A percentile compares a stretch with the other conserved stretches of the same genome.
Evolutionary conservation across 208 protist species (phyloP).

Genomic region (Wallacemonas rigidus): DNA sequence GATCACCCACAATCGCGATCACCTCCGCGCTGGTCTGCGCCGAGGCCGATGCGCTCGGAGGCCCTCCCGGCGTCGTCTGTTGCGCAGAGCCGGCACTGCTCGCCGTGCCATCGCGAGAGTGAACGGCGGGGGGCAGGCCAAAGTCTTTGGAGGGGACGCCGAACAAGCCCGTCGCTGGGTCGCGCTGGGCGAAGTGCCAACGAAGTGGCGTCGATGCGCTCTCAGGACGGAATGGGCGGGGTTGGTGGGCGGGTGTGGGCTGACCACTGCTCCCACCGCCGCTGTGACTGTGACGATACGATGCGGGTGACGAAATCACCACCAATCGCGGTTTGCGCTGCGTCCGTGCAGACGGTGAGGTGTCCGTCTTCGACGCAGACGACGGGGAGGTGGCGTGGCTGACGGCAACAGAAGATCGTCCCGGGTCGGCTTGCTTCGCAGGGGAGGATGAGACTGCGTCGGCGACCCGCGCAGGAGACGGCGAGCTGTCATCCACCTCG

Average conservation of each 20-base stretch:
- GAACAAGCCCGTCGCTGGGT: background rate
- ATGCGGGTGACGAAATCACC: constrained; percentile 8
- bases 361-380: background rate
- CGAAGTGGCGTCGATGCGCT: background rate
- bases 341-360: background rate
- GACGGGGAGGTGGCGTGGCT: background rate
- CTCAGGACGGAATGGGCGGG: background rate
- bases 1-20: constrained; percentile 5
- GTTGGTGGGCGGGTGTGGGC: background rate
- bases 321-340: constrained; percentile 13
- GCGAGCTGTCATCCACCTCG: constrained; percentile 49
- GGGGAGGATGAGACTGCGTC: background rate
- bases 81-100: too few relatives aligned
- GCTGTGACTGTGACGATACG: constrained; percentile 8
- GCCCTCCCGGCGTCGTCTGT: too few relatives aligned
- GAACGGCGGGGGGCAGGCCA: background rate
- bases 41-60: background rate
- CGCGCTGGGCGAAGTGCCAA: constrained; percentile 2
- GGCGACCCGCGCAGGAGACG: background rate
- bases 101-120: too few relatives aligned
- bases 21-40: background rate
- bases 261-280: constrained; percentile 6
- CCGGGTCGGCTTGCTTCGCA: too few relatives aligned
- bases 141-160: background rate
- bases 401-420: too few relatives aligned